Base-by-base conservation (phyloP, 176 grass and related monocot genomes). In the Oryza longistaminata region DNA sequence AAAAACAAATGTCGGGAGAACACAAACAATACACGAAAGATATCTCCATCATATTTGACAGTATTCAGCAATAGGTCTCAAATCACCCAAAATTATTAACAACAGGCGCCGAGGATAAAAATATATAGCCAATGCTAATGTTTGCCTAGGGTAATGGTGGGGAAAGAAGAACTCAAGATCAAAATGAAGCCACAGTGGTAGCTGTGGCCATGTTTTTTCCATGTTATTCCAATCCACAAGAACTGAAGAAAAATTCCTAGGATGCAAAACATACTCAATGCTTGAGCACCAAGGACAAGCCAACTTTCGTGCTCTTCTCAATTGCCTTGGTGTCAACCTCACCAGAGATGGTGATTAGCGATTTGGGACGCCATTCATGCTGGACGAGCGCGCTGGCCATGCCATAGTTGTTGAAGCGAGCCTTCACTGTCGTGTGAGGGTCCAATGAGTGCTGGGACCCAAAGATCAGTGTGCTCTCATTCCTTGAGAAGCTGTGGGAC, bases 341-440 rank as follows among this genome's bases (percentile, higher is more conserved):
- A 58, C 84, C 91, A 21, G 91, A 90, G 53, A 97, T 22, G 40
- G 94, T 88, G 78, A 94, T 0, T 5, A 97, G 67, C 0, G 91
- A 94, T 16, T 92, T 90, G 42, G 91, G 85, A 6, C 85, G 70
- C 89, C 87, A 97, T 77, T 87, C 89, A 75, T 97, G 91, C 89
- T 94, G 94, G 40, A 94, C 74, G 2, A 94, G 91, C 3, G 87
- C 89, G 78, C 82, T 94, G 61, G 91, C 94, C 85, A 89, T 94
- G 82, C 94, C 94, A 78, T 92, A 94, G 82, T 91, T 94, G 82
- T 97, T 97, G 86, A 97, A 84, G 73, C 94, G 87, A 74, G 89
- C 89, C 84, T 97, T 97, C 17, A 94, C 91, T 3, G 75, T 74
- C 8, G 94, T 97, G 43, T 69, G 68, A 33, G 87, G 82, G 25